Conservation (phyloP, 2,329 filamentous ascomycete genomes). For the Ambrosiella beaveri region DNA sequence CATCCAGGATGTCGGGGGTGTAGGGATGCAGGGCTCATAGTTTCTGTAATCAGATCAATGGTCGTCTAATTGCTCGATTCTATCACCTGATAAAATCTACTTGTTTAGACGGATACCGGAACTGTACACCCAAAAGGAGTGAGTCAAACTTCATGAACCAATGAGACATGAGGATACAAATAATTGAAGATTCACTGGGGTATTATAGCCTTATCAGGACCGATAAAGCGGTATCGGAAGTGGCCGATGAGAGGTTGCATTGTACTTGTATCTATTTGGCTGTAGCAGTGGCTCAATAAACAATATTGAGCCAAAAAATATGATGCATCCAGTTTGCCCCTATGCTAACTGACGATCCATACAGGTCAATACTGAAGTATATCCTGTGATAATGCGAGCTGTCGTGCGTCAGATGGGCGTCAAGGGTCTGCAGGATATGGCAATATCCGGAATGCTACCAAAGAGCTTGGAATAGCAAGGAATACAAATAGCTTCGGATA, state of each 20-base stretch:
- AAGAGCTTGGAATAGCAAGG: too few relatives aligned
- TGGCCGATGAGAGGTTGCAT: conserved; percentile 2
- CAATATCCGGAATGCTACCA: too few relatives aligned
- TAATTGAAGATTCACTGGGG: background rate
- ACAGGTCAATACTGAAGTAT: background rate
- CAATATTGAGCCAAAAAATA: background rate
- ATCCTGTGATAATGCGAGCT: background rate
- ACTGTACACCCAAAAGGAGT: too few relatives aligned
- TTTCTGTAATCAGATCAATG: background rate
- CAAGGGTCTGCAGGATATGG: too few relatives aligned
- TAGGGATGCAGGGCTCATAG: background rate
- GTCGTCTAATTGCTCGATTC: conserved; percentile 7
- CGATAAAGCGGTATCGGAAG: conserved; percentile 6
- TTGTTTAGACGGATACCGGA: background rate
- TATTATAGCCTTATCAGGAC: background rate
- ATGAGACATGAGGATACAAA: too few relatives aligned
- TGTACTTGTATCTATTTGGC: background rate
- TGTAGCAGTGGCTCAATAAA: too few relatives aligned
- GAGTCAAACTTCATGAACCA: too few relatives aligned
- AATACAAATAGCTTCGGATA: too few relatives aligned
- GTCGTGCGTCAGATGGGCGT: background rate
- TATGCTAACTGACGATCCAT: background rate
- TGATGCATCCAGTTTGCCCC: background rate
- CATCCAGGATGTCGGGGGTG: too few relatives aligned
- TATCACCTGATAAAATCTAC: conserved; percentile 9